phyloP scores from a whole-genome alignment of 2,329 filamentous ascomycete genomes.

The Ilyonectria mors-panacis region DNA sequence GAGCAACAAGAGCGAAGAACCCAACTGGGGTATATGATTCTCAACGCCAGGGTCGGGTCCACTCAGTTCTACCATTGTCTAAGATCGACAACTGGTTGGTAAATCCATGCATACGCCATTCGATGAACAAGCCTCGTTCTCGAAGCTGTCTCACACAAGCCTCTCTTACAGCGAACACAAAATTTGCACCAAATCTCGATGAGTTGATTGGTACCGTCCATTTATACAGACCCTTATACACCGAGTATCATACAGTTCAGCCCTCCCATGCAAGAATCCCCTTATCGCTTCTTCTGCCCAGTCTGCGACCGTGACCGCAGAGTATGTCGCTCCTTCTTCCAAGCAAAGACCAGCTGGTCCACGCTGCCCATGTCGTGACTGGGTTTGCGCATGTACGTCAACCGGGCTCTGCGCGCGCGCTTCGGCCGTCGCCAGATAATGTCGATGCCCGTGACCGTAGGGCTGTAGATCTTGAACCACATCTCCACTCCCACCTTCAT shows the following conservation, averaged over 20 bases:
- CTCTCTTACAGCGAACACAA: background rate
- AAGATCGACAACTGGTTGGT: background rate
- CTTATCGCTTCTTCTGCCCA: conserved; percentile 43
- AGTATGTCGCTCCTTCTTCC: conserved; percentile 62
- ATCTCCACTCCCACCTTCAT: conserved; percentile 93
- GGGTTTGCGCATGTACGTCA: conserved; percentile 92
- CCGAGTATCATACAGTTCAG: conserved; percentile 50
- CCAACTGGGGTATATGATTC: background rate
- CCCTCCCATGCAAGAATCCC: background rate
- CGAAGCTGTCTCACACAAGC: background rate
- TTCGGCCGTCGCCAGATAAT: conserved; percentile 89
- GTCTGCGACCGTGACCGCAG: conserved; percentile 54
- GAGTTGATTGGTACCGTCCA: conserved; percentile 36
- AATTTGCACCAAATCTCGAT: background rate
- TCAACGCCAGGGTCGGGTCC: background rate
- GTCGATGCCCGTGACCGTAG: conserved; percentile 91
- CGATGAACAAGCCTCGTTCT: background rate
- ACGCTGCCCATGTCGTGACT: conserved; percentile 91
- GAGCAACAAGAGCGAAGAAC: background rate
- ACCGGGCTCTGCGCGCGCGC: conserved; percentile 86
- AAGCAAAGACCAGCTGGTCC: conserved; percentile 78
- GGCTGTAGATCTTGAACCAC: conserved; percentile 97
- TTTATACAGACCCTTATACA: conserved; percentile 44
- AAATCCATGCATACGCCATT: background rate
- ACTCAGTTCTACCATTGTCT: background rate